phyloP scores from a whole-genome alignment of 257 asterid species.

The Petunia axillaris region DNA sequence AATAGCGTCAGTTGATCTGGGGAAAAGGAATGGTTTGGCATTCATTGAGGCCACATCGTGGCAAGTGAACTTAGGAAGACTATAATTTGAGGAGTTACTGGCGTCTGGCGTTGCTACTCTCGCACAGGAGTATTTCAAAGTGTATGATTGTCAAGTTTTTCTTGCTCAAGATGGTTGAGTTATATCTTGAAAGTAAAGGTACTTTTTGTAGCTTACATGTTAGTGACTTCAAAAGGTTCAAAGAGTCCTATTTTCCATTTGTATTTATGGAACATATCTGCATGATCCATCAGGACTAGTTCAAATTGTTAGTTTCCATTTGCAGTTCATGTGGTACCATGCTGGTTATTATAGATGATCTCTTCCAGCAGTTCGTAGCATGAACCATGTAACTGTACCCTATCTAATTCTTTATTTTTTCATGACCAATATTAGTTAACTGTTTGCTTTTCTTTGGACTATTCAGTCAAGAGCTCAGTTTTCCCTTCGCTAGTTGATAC shows the following conservation, averaged over 20 bases:
- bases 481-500: constrained; percentile 37
- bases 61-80: background rate
- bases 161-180: constrained; percentile 11
- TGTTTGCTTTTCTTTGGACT: constrained; percentile 7
- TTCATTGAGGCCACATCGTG: background rate
- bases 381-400: background rate
- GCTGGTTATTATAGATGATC: constrained; percentile 6
- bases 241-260: background rate
- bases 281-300: background rate
- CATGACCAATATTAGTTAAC: background rate
- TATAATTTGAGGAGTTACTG: background rate
- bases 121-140: background rate
- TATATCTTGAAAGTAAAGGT: background rate
- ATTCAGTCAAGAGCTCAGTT: constrained; percentile 34
- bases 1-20: constrained; percentile 1
- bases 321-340: background rate
- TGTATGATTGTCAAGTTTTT: background rate
- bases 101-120: background rate
- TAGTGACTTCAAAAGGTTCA: background rate
- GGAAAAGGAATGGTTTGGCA: background rate
- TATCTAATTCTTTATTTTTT: background rate
- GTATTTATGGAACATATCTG: background rate
- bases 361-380: constrained; percentile 5
- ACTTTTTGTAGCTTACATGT: constrained; percentile 14
- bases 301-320: background rate